Evolutionary conservation across 768 basidiomycete genomes (phyloP).

Genomic region (Mycena galericulata): DNA sequence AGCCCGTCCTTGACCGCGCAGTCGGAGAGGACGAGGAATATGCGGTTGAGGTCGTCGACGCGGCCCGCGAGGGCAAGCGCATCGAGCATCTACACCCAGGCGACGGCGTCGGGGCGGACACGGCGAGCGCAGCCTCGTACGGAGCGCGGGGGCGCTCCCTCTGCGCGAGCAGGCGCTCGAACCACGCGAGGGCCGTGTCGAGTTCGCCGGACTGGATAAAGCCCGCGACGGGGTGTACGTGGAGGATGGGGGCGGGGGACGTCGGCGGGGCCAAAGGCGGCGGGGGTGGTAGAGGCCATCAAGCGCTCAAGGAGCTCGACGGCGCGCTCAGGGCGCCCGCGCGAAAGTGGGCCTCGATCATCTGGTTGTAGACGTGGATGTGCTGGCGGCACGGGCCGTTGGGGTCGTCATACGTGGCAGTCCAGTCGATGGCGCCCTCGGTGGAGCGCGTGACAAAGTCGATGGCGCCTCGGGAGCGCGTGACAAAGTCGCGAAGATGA

Average conservation of each 20-base stretch:
- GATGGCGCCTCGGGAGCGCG: slow-evolving; percentile 52
- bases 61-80: slow-evolving; percentile 62
- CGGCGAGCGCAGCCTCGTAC: slow-evolving; percentile 55
- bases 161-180: slow-evolving; percentile 69
- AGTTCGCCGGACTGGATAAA: slow-evolving; percentile 75
- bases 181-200: slow-evolving; percentile 77
- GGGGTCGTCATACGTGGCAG: slow-evolving; percentile 33
- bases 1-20: slow-evolving; percentile 51
- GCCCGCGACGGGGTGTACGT: slow-evolving; percentile 77
- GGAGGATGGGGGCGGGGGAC: slow-evolving; percentile 68
- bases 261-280: slow-evolving; percentile 51
- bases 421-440: slow-evolving; percentile 52
- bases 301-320: slow-evolving; percentile 77
- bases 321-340: slow-evolving; percentile 71
- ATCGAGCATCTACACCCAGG: slow-evolving; percentile 73
- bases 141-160: slow-evolving; percentile 46
- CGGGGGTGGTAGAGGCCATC: slow-evolving; percentile 62
- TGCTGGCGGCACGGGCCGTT: slow-evolving; percentile 48
- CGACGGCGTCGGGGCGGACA: slow-evolving; percentile 63
- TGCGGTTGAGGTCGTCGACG: slow-evolving; percentile 65
- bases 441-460: slow-evolving; percentile 63
- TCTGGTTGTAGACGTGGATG: slow-evolving; percentile 75
- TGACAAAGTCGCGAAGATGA: slow-evolving; percentile 73
- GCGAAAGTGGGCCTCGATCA: slow-evolving; percentile 81
- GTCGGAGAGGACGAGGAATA: slow-evolving; percentile 57